Base-by-base conservation (phyloP, 495 filamentous ascomycete genomes). In the Durotheca rogersii region DNA sequence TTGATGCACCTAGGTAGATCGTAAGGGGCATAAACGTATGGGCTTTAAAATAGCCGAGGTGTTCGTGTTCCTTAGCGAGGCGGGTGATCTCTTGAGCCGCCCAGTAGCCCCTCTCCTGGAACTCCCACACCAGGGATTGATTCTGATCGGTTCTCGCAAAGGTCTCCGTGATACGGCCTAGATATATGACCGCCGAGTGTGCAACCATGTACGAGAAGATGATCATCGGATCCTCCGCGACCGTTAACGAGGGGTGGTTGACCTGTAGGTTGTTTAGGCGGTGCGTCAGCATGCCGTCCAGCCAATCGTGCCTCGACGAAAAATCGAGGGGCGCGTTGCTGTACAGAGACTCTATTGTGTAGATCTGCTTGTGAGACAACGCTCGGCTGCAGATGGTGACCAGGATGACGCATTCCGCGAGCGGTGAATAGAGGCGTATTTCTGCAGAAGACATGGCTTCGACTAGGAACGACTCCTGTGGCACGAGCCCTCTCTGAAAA, bases 401-500 rank as follows among this genome's bases (percentile, higher is more conserved):
- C 3, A 77, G 53, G 36, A 79, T 60, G 27, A 72, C 70, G 48
- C 70, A 74, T 55, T 79, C 76, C 12, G 71, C 65, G 20, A 81
- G 66, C 1, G 74, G 66, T 0, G 75, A 76, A 10, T 71, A 55
- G 0, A 62, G 39, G 7, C 44, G 57, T 37, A 69, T 61, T 27
- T 68, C 68, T 25, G 53, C 49, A 0, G 62, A 65, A 1, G 63
- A 57, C 33, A 80, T 70, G 4, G 67, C 64, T 33, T 81, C 75
- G 1, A 69, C 61, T 0, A 81, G 50, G 33, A 74, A 76, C 11
- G 51, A 63, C n/a, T 65, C 70, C 15, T 66, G 65, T 27, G 69
- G 61, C 2, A 71, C 71, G 29, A 75, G 64, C 2, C 70, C 72
- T n/a, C 66, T 69, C 54, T 81, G 75, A 33, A 81, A 81, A n/a